Percentiles rank a stretch among this genome's conserved stretches.
phyloP scores from a whole-genome alignment of 345 rosid genomes.

The Turritis glabra region DNA sequence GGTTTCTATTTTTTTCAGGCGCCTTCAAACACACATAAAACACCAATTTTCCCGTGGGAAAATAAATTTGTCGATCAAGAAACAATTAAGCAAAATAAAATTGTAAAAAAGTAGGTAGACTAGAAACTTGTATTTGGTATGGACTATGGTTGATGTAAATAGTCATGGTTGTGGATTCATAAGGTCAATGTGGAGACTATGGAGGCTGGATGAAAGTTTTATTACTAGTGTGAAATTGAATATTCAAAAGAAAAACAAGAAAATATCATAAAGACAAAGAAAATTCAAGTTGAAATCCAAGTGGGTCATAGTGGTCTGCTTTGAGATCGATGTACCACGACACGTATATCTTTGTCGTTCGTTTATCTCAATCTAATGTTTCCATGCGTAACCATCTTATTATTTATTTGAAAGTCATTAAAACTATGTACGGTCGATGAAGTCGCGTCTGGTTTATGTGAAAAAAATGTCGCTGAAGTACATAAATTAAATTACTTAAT shows the following conservation, averaged over 20 bases:
- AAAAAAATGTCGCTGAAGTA: slow-evolving; percentile 28
- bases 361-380: slow-evolving; percentile 6
- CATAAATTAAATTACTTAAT: background rate
- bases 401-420: background rate
- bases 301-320: slow-evolving; percentile 46
- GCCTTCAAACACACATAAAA: slow-evolving; percentile 19
- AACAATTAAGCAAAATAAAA: background rate
- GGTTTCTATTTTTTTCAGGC: slow-evolving; percentile 12
- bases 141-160: background rate
- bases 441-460: slow-evolving; percentile 33
- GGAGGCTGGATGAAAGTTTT: background rate
- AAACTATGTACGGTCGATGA: slow-evolving; percentile 18
- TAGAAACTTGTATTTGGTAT: background rate
- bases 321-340: slow-evolving; percentile 31
- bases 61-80: background rate
- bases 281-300: slow-evolving; percentile 36
- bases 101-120: background rate
- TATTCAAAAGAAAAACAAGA: slow-evolving; percentile 7
- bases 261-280: slow-evolving; percentile 26
- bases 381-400: background rate
- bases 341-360: slow-evolving; percentile 33
- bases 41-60: background rate
- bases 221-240: background rate
- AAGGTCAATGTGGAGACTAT: slow-evolving; percentile 1
- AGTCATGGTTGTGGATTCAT: background rate